Evolutionary conservation across 257 asterid species (phyloP).

Genomic region (Primulina tabacum): DNA sequence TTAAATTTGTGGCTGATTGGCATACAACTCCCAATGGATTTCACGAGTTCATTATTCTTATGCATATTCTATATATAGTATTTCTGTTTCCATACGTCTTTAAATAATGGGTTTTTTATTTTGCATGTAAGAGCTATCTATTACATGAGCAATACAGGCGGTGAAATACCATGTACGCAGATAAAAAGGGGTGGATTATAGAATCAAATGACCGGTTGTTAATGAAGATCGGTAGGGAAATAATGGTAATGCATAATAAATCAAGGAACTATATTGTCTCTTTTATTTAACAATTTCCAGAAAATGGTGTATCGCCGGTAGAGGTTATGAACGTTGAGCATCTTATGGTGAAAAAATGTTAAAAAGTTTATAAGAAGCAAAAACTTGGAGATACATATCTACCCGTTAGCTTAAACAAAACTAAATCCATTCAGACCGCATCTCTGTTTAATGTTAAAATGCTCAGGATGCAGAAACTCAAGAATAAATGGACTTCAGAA

Average conservation of each 20-base stretch:
- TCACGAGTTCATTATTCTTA: neutral
- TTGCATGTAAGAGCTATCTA: neutral
- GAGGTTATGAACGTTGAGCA: slow-evolving; percentile 4
- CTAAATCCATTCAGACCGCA: slow-evolving; percentile 22
- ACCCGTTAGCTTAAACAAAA: slow-evolving; percentile 10
- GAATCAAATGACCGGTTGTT: neutral
- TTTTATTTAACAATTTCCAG: neutral
- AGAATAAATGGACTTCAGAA: neutral
- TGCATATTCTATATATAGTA: neutral
- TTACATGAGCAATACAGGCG: neutral
- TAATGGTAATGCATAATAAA: neutral
- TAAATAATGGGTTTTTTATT: too few species aligned
- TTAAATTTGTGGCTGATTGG: neutral
- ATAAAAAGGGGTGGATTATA: neutral
- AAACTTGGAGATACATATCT: slow-evolving; percentile 4
- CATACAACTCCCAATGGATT: too few species aligned
- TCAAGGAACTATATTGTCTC: neutral
- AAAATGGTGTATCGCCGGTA: neutral
- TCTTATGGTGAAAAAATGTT: slow-evolving; percentile 8
- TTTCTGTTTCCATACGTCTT: neutral
- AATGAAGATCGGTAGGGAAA: neutral
- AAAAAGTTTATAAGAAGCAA: neutral
- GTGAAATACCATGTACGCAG: neutral
- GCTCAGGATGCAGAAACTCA: slow-evolving; percentile 24
- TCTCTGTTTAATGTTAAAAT: slow-evolving; percentile 26